Evolutionary conservation across 306 rosid genomes (phyloP).

Genomic region (Phaseolus lunatus): DNA sequence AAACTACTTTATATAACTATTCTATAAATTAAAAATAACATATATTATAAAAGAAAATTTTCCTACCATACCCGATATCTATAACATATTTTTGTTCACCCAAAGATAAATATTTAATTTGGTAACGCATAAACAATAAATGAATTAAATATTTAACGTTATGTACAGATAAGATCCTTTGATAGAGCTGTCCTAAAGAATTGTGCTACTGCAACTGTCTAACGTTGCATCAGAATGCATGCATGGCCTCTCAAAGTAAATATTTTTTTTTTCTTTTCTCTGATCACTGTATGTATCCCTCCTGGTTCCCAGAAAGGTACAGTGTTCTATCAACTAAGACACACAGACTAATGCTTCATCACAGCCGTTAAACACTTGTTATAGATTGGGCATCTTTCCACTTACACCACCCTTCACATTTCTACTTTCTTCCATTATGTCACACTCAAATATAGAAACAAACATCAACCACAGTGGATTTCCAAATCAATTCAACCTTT

Average conservation of each 20-base stretch:
- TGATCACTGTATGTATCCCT: not conserved
- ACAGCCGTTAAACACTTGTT: slow-evolving; percentile 46
- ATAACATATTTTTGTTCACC: too few relatives aligned
- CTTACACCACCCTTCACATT: slow-evolving; percentile 26
- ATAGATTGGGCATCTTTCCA: slow-evolving; percentile 37
- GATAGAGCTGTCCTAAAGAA: not conserved
- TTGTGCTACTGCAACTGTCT: slow-evolving; percentile 17
- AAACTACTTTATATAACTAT: too few relatives aligned
- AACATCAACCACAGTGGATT: slow-evolving; percentile 28
- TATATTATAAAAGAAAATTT: too few relatives aligned
- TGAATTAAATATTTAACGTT: not conserved
- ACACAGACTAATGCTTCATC: slow-evolving; percentile 44
- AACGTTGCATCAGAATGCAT: not conserved
- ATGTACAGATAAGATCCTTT: not conserved
- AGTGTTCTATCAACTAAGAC: slow-evolving; percentile 35
- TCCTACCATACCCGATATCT: too few relatives aligned
- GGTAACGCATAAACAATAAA: too few relatives aligned
- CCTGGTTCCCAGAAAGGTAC: slow-evolving; percentile 41
- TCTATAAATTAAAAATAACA: too few relatives aligned
- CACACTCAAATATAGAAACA: slow-evolving; percentile 41
- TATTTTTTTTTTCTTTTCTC: not conserved
- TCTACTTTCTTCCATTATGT: slow-evolving; percentile 49
- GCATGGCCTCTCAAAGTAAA: slow-evolving; percentile 13
- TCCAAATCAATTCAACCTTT: not conserved
- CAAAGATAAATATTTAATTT: too few relatives aligned